These are phyloP conservation scores for Clathrus columnatus DNA, from an alignment of 768 basidiomycete genomes.

Conservation along the genomic window DNA sequence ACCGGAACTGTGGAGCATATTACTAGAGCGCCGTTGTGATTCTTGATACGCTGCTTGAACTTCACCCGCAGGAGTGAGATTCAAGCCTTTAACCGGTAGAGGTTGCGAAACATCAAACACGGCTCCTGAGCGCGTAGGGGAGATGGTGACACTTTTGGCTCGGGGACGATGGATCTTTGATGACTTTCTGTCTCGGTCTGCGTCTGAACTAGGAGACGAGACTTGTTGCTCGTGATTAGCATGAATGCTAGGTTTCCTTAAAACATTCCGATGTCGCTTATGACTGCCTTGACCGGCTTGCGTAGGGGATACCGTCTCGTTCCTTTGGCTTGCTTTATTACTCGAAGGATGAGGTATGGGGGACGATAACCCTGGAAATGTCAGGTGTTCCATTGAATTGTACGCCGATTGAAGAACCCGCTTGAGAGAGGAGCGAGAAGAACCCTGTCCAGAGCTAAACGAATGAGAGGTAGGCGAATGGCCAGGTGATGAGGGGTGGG, in stretches of 20 bases:
- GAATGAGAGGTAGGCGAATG: not conserved
- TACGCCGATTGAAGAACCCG: not conserved
- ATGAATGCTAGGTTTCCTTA: conserved; percentile 3
- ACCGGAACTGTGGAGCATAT: not conserved
- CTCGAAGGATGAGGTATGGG: not conserved
- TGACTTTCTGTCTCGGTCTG: conserved; percentile 1
- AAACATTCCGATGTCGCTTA: conserved; percentile 4
- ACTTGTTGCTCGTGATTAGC: conserved; percentile 2
- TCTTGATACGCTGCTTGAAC: conserved; percentile 7
- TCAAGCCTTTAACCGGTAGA: not conserved
- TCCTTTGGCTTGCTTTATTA: not conserved
- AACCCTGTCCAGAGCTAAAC: not conserved
- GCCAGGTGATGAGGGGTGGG: not conserved
- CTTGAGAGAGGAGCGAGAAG: not conserved
- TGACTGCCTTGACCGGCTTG: not conserved
- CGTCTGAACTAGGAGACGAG: not conserved
- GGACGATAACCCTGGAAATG: not conserved
- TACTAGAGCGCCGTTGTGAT: not conserved
- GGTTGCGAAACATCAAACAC: conserved; percentile 3
- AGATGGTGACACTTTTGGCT: not conserved
- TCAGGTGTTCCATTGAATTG: not conserved
- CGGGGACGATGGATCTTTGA: not conserved
- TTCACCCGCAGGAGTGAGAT: conserved; percentile 9
- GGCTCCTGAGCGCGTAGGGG: not conserved
- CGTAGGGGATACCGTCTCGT: not conserved